phyloP scores from a whole-genome alignment of 2,329 filamentous ascomycete species.

The Arthrocladium fulminans region DNA sequence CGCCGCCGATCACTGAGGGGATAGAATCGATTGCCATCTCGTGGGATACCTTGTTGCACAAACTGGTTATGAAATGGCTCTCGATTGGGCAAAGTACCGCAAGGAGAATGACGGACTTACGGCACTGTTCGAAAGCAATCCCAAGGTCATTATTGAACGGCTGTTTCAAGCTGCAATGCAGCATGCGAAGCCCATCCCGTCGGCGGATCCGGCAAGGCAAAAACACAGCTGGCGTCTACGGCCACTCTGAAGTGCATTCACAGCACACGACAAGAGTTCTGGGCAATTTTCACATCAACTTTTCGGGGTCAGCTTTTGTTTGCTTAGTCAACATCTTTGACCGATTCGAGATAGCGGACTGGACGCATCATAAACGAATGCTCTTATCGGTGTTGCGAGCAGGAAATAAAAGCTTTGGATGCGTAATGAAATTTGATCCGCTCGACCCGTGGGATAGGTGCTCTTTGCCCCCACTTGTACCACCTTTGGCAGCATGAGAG shows the following conservation, averaged over 20 bases:
- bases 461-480: too few species aligned
- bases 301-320: too few species aligned
- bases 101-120: not conserved
- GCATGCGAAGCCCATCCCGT: not conserved
- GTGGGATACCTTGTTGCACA: constrained; percentile 20
- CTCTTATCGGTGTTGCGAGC: too few species aligned
- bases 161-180: constrained; percentile 1
- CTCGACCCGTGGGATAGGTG: too few species aligned
- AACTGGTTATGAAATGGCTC: constrained; percentile 17
- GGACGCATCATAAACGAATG: too few species aligned
- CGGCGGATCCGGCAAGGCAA: constrained; percentile 4
- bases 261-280: too few species aligned
- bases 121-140: not conserved
- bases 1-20: constrained; percentile 14
- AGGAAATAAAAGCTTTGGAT: too few species aligned
- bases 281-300: too few species aligned
- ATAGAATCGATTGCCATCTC: constrained; percentile 10
- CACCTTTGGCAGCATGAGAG: too few species aligned
- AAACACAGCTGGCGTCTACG: constrained; percentile 1
- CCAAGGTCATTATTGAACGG: constrained; percentile 1
- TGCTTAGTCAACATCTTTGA: too few species aligned
- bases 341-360: too few species aligned
- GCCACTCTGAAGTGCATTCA: not conserved
- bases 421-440: too few species aligned
- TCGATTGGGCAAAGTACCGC: not conserved